These are phyloP conservation scores for Amaranthus hypochondriacus DNA, from an alignment of 148 eudicot genomes.

Conservation along the genomic window DNA sequence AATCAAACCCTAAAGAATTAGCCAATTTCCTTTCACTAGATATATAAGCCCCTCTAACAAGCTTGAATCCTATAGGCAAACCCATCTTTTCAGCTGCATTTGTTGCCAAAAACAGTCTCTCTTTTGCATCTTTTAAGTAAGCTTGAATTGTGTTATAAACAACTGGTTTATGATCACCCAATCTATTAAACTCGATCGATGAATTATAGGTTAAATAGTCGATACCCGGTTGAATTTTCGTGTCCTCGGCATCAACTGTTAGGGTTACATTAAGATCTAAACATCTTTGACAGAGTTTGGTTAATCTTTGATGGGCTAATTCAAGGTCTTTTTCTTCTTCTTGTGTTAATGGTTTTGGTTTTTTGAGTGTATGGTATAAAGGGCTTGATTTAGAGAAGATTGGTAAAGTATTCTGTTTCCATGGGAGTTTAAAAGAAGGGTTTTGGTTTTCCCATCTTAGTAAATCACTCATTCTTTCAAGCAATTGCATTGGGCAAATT, in stretches of 20 bases:
- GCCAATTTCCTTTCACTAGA: slow-evolving; percentile 62
- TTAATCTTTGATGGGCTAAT: slow-evolving; percentile 46
- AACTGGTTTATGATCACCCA: slow-evolving; percentile 33
- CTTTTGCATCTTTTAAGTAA: slow-evolving; percentile 72
- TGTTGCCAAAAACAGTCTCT: slow-evolving; percentile 43
- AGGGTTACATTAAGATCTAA: slow-evolving; percentile 60
- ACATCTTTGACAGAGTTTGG: slow-evolving; percentile 47
- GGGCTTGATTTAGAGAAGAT: slow-evolving; percentile 67
- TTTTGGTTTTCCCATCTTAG: slow-evolving; percentile 76
- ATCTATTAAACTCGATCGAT: slow-evolving; percentile 41
- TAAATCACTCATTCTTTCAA: slow-evolving; percentile 59
- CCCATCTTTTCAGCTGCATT: slow-evolving; percentile 61
- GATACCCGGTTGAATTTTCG: slow-evolving; percentile 69
- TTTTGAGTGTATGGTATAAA: slow-evolving; percentile 61
- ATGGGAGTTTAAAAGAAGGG: slow-evolving; percentile 56
- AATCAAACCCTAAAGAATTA: slow-evolving; percentile 50
- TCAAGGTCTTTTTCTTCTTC: slow-evolving; percentile 74
- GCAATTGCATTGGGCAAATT: slow-evolving; percentile 52
- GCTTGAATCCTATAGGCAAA: slow-evolving; percentile 67
- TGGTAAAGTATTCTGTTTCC: slow-evolving; percentile 73
- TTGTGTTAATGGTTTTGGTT: slow-evolving; percentile 60
- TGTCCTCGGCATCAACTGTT: slow-evolving; percentile 85
- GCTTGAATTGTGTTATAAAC: slow-evolving; percentile 71
- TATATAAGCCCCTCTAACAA: slow-evolving; percentile 95
- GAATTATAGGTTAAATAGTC: slow-evolving; percentile 80